phyloP scores from a whole-genome alignment of 2,329 filamentous ascomycete species.

The Ceratocystis destructans region DNA sequence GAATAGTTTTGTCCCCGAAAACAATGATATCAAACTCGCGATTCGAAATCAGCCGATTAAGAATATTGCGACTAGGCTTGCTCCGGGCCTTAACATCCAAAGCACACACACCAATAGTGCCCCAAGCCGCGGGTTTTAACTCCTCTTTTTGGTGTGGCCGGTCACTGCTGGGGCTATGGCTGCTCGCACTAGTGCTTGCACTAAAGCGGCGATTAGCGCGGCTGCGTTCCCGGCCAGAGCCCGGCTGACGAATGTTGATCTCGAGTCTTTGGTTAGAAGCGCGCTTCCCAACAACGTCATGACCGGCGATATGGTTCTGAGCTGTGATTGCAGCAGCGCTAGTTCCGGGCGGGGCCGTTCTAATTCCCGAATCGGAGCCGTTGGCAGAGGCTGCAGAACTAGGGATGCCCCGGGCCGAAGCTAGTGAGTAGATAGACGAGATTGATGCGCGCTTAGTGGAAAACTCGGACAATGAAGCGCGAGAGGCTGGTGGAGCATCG shows the following conservation, averaged over 20 bases:
- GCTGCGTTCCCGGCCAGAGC: constrained; percentile 48
- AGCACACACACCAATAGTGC: constrained; percentile 82
- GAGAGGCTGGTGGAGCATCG: constrained; percentile 28
- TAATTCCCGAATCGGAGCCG: constrained; percentile 36
- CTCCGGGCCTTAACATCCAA: constrained; percentile 90
- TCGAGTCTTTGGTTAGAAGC: constrained; percentile 4
- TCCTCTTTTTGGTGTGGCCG: constrained; percentile 47
- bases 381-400: constrained; percentile 40
- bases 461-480: constrained; percentile 37
- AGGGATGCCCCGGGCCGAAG: constrained; percentile 42
- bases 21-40: constrained; percentile 93
- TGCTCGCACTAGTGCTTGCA: constrained; percentile 68
- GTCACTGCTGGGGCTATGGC: constrained; percentile 65
- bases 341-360: constrained; percentile 10
- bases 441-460: constrained; percentile 55
- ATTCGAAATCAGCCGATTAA: constrained; percentile 81
- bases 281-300: constrained; percentile 19
- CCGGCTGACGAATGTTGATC: constrained; percentile 30
- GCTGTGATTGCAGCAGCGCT: constrained; percentile 11
- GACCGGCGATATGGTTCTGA: constrained; percentile 11
- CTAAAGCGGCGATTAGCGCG: constrained; percentile 63
- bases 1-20: constrained; percentile 96
- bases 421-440: constrained; percentile 58
- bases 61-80: constrained; percentile 91
- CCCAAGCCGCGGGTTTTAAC: constrained; percentile 45